phyloP scores from a whole-genome alignment of 2,329 filamentous ascomycete genomes.

The Dactylonectria macrodidyma region DNA sequence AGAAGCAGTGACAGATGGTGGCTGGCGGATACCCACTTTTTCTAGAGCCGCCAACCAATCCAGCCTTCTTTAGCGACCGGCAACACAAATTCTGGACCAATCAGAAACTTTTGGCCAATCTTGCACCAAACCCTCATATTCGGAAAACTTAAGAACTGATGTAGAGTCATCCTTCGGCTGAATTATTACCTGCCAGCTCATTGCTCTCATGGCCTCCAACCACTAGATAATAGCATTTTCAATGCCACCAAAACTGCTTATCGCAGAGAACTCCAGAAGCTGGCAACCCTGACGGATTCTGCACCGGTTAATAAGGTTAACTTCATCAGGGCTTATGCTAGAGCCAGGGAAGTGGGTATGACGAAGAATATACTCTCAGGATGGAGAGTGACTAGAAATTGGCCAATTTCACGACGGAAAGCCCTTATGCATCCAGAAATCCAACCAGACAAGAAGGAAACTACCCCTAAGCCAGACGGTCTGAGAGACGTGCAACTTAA shows the following conservation, averaged over 20 bases:
- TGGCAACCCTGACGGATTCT: slow-evolving; percentile 26
- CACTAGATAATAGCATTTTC: slow-evolving; percentile 22
- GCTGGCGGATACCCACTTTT: no score
- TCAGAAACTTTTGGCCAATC: no score
- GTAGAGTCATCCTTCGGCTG: no score
- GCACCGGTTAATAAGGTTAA: no score
- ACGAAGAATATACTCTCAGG: slow-evolving; percentile 1
- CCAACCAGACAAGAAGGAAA: slow-evolving; percentile 1
- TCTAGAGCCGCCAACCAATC: no score
- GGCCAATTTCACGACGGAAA: slow-evolving; percentile 8
- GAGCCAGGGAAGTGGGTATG: no score
- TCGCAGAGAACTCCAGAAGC: slow-evolving; percentile 20
- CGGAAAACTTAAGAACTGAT: no score
- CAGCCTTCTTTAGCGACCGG: no score
- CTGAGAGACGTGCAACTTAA: slow-evolving; percentile 5
- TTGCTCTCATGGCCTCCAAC: slow-evolving; percentile 24
- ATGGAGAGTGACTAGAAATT: slow-evolving; percentile 6
- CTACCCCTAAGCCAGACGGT: background rate
- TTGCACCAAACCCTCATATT: no score
- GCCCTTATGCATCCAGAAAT: slow-evolving; percentile 2
- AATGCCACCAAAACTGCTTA: slow-evolving; percentile 26
- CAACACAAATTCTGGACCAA: no score
- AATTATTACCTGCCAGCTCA: slow-evolving; percentile 25
- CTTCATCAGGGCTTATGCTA: no score
- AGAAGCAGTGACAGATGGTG: no score